Evolutionary conservation across 2,329 filamentous ascomycete genomes (phyloP), one percentile per base, ranked within the genome.

Genomic region (Penicillium verrucosum): DNA sequence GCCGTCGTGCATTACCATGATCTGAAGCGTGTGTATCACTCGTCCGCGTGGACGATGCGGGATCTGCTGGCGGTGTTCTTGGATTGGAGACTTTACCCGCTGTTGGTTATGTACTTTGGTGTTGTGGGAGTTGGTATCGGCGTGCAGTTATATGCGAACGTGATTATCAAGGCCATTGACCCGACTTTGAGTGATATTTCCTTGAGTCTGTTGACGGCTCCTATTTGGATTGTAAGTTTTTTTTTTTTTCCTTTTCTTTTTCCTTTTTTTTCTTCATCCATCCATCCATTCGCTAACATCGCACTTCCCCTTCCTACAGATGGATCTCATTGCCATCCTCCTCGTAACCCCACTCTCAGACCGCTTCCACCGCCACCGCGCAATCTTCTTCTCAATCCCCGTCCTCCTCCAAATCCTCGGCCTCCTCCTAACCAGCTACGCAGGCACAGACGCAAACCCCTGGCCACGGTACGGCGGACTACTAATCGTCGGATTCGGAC

Each of bases 71-170:
- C 79, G 25, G 89, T 95, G 1, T 76, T 96, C 30, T 80, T 89
- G 36, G 92, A 96, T 74, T 96, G 91, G 92, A 85, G 91, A 3
- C 80, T 96, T 18, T 96, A 90, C 89, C 92, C 92, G 1, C 75
- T 96, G 63, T 82, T 88, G 1, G 70, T 96, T 51, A 96, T 96
- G 92, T 96, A 96, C 76, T 96, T 96, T 76, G 92, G 92, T 21
- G 92, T 96, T 3, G 92, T 96, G 1, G 92, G 92, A 23, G 92
- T 96, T 3, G 92, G 92, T 9, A 96, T 96, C 60, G 92, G 91
- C 43, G 92, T 90, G 0, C 91, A 96, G 75, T 85, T 89, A 45
- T 96, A 96, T 69, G 90, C 89, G 32, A 93, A 88, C 3, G 85
- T 96, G 62, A 96, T 96, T 66, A 94, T 96, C 66, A 81, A 84